These are phyloP conservation scores for Penicillium samsonianum DNA, from an alignment of 495 filamentous ascomycete species.

Conservation along the genomic window DNA sequence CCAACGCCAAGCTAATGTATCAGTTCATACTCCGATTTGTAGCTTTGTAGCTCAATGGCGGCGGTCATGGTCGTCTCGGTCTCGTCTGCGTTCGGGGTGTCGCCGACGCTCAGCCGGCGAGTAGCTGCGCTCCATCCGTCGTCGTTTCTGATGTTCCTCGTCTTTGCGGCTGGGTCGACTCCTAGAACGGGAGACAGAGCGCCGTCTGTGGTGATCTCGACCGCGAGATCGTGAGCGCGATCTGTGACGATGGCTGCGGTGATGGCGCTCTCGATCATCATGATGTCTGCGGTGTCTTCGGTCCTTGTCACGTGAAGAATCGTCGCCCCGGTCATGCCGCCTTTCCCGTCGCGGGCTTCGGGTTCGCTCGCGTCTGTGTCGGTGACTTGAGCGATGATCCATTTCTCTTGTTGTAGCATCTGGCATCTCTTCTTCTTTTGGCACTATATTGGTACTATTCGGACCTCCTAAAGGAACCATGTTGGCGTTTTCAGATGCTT, in stretches of 20 bases:
- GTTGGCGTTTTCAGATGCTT: conserved; percentile 43
- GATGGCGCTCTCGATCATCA: conserved; percentile 33
- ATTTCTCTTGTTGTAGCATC: conserved; percentile 25
- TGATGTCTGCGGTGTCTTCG: conserved; percentile 38
- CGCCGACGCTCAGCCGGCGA: conserved; percentile 34
- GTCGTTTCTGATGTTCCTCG: conserved; percentile 25
- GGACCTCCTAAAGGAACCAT: conserved; percentile 41
- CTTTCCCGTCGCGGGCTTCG: conserved; percentile 37
- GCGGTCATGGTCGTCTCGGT: conserved; percentile 30
- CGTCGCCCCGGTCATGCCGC: conserved; percentile 32
- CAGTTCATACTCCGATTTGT: conserved; percentile 3
- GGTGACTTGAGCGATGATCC: conserved; percentile 29
- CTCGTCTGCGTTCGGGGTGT: conserved; percentile 28
- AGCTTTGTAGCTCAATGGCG: conserved; percentile 22
- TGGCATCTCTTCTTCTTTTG: conserved; percentile 23
- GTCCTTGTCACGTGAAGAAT: conserved; percentile 38
- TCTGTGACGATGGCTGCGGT: conserved; percentile 38
- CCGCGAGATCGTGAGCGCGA: conserved; percentile 37
- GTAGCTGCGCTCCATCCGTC: conserved; percentile 30
- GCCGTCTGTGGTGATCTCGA: conserved; percentile 28
- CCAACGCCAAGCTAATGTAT: conserved; percentile 16
- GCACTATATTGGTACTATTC: conserved; percentile 23
- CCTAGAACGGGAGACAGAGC: conserved; percentile 34
- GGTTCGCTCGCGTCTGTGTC: conserved; percentile 35
- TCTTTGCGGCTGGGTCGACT: conserved; percentile 33